Conservation (phyloP, 2,329 filamentous ascomycete species). For the Ceratocystis ficicola region DNA sequence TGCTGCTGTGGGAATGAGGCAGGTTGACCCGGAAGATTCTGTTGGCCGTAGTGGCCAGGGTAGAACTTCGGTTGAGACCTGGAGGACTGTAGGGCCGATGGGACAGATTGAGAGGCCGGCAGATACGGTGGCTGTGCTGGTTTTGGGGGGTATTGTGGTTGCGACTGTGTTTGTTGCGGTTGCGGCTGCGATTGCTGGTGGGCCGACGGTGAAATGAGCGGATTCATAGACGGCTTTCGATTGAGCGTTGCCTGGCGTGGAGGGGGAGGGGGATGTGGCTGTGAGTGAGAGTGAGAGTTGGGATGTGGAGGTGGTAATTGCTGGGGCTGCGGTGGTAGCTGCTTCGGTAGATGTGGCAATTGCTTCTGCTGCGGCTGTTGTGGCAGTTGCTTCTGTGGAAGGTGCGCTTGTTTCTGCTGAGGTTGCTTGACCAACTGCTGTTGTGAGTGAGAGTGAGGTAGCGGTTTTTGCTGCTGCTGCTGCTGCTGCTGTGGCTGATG, state of each 20-base stretch:
- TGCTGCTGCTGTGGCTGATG: slow-evolving; percentile 11
- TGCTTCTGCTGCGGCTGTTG: slow-evolving; percentile 13
- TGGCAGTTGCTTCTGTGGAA: background rate
- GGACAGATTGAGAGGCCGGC: background rate
- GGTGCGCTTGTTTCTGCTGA: background rate
- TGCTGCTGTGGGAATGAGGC: background rate
- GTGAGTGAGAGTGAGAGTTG: background rate
- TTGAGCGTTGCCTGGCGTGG: slow-evolving; percentile 5
- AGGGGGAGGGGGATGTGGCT: background rate
- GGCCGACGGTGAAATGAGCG: background rate
- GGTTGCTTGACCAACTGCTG: slow-evolving; percentile 1
- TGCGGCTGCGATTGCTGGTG: slow-evolving; percentile 13
- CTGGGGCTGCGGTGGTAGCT: slow-evolving; percentile 4
- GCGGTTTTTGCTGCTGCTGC: slow-evolving; percentile 4
- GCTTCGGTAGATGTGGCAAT: background rate
- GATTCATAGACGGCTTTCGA: slow-evolving; percentile 10
- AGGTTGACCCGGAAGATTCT: slow-evolving; percentile 6
- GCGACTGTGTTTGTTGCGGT: slow-evolving; percentile 14
- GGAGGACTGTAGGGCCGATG: background rate
- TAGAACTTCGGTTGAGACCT: slow-evolving; percentile 9
- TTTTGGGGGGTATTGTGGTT: slow-evolving; percentile 6
- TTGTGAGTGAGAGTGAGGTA: background rate
- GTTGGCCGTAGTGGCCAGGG: slow-evolving; percentile 10
- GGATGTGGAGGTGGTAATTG: background rate
- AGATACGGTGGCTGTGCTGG: slow-evolving; percentile 1